phyloP scores from a whole-genome alignment of 116 monocot species.

The Zostera marina region DNA sequence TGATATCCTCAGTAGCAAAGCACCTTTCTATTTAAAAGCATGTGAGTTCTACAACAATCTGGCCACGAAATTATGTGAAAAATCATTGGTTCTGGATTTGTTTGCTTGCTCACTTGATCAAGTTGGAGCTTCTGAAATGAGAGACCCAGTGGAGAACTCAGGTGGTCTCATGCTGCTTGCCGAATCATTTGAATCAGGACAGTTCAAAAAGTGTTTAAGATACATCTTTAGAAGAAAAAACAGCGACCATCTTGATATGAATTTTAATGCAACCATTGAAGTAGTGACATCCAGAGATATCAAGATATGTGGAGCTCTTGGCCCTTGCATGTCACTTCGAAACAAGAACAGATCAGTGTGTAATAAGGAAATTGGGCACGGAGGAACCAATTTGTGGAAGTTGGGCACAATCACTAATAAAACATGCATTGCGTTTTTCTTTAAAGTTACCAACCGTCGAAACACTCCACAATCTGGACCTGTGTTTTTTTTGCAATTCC shows the following conservation, averaged over 20 bases:
- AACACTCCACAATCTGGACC: constrained; percentile 28
- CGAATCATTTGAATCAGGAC: constrained; percentile 79
- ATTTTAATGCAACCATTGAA: constrained; percentile 69
- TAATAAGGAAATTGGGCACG: constrained; percentile 65
- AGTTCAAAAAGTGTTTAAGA: constrained; percentile 57
- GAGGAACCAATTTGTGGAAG: constrained; percentile 68
- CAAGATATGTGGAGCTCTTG: constrained; percentile 79
- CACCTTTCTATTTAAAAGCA: constrained; percentile 37
- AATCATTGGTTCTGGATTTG: constrained; percentile 77
- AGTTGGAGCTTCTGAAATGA: constrained; percentile 73
- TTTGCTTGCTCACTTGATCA: constrained; percentile 98
- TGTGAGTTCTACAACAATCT: constrained; percentile 53
- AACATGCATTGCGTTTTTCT: constrained; percentile 73
- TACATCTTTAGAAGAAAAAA: constrained; percentile 55
- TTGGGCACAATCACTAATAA: constrained; percentile 45
- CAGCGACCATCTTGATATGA: constrained; percentile 38
- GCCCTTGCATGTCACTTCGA: constrained; percentile 62
- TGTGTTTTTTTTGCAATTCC: constrained; percentile 87
- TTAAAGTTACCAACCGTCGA: constrained; percentile 30
- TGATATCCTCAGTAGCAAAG: constrained; percentile 45
- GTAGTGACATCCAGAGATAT: constrained; percentile 66
- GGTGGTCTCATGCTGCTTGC: constrained; percentile 71
- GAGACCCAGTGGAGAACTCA: constrained; percentile 62
- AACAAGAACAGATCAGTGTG: constrained; percentile 45
- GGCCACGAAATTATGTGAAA: constrained; percentile 30